Percentiles rank a stretch among this genome's conserved stretches.
Conservation (phyloP, 2,329 filamentous ascomycete species). For the Colletotrichum coccodes region DNA sequence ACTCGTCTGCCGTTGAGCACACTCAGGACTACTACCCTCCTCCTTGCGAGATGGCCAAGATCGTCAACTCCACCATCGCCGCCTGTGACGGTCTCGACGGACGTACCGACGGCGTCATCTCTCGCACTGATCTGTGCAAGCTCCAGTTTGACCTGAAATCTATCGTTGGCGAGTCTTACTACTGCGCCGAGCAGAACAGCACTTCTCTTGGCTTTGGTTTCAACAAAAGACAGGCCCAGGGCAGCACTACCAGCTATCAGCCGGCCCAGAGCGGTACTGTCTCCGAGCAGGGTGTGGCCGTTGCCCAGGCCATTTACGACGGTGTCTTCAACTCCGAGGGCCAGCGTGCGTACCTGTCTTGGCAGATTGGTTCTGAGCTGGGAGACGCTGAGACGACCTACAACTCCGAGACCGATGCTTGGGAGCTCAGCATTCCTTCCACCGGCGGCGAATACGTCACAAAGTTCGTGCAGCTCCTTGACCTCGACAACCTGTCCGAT, state of each 20-base stretch:
- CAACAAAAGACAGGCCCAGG: slow-evolving; percentile 37
- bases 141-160: slow-evolving; percentile 44
- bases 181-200: slow-evolving; percentile 37
- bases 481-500: slow-evolving; percentile 50
- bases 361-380: slow-evolving; percentile 40
- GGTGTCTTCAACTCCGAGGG: slow-evolving; percentile 46
- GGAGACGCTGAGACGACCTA: slow-evolving; percentile 44
- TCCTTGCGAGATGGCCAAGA: slow-evolving; percentile 58
- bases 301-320: slow-evolving; percentile 45
- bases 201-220: slow-evolving; percentile 38
- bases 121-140: slow-evolving; percentile 46
- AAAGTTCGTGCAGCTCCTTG: slow-evolving; percentile 51
- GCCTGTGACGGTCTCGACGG: slow-evolving; percentile 66
- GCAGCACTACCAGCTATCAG: slow-evolving; percentile 36
- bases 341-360: slow-evolving; percentile 42
- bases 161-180: slow-evolving; percentile 45
- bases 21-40: slow-evolving; percentile 48
- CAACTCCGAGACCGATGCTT: slow-evolving; percentile 43
- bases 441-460: slow-evolving; percentile 49
- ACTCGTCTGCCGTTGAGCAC: slow-evolving; percentile 49
- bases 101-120: slow-evolving; percentile 48
- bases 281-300: slow-evolving; percentile 44
- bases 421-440: slow-evolving; percentile 44
- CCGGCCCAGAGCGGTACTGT: slow-evolving; percentile 48
- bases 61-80: slow-evolving; percentile 63